Percentiles rank a stretch among this genome's conserved stretches.
These are phyloP conservation scores for Arabis hirsuta DNA, from an alignment of 345 rosid species.

Conservation along the genomic window DNA sequence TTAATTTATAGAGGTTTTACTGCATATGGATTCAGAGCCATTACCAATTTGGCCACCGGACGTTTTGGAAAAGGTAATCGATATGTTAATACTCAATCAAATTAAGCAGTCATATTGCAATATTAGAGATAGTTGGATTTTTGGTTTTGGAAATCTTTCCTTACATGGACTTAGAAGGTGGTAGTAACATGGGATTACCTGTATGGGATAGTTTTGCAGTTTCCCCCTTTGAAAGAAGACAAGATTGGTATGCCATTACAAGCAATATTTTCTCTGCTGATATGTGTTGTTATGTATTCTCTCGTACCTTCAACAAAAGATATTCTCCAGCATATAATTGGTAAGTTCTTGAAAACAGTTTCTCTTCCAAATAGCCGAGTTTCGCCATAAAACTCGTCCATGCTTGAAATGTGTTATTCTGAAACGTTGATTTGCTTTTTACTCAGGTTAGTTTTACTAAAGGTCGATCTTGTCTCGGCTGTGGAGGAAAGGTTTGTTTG, in stretches of 20 bases:
- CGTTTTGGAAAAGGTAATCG: too few species aligned
- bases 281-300: too few species aligned
- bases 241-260: constrained; percentile 83
- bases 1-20: too few species aligned
- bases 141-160: too few species aligned
- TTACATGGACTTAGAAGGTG: constrained; percentile 33
- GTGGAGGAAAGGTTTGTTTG: constrained; percentile 75
- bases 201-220: constrained; percentile 81
- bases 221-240: constrained; percentile 80
- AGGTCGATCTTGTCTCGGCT: constrained; percentile 57
- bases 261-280: constrained; percentile 69
- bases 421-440: not conserved
- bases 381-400: not conserved
- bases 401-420: not conserved
- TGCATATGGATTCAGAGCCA: too few species aligned
- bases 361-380: not conserved
- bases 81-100: too few species aligned
- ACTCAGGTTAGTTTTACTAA: constrained; percentile 73
- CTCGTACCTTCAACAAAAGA: constrained; percentile 61
- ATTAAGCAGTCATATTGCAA: too few species aligned
- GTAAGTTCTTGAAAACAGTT: constrained; percentile 43
- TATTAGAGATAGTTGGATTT: too few species aligned
- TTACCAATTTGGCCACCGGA: too few species aligned
- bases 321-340: constrained; percentile 80
- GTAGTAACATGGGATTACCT: constrained; percentile 65